Evolutionary conservation across 2,329 filamentous ascomycete genomes (phyloP).

Genomic region (Grosmannia penicillata): DNA sequence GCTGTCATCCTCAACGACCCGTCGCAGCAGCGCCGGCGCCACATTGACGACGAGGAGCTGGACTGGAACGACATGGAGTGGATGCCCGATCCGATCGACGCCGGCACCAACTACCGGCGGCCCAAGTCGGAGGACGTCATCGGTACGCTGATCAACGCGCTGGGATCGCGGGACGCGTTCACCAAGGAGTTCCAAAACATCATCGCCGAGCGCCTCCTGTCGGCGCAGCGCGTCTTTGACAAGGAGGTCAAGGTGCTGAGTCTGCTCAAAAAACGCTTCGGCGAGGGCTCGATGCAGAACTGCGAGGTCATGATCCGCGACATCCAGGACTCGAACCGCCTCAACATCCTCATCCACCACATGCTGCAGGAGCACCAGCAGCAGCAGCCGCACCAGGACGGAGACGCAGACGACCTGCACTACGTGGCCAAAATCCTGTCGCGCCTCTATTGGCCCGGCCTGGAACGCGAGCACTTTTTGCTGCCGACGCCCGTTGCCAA

Average conservation of each 20-base stretch:
- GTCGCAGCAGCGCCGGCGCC: slow-evolving; percentile 34
- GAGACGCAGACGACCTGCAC: slow-evolving; percentile 19
- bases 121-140: slow-evolving; percentile 81
- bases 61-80: slow-evolving; percentile 90
- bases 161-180: slow-evolving; percentile 81
- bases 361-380: slow-evolving; percentile 22
- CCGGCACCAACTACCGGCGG: slow-evolving; percentile 80
- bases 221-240: slow-evolving; percentile 52
- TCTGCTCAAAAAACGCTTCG: slow-evolving; percentile 77
- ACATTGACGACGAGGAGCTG: slow-evolving; percentile 51
- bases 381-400: slow-evolving; percentile 13
- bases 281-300: slow-evolving; percentile 71
- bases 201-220: slow-evolving; percentile 67
- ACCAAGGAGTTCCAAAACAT: slow-evolving; percentile 88
- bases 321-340: slow-evolving; percentile 64
- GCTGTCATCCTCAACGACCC: slow-evolving; percentile 50
- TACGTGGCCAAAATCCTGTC: slow-evolving; percentile 79
- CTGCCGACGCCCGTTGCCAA: slow-evolving; percentile 43
- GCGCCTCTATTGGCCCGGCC: slow-evolving; percentile 80
- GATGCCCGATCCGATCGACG: slow-evolving; percentile 86
- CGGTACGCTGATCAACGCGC: slow-evolving; percentile 73
- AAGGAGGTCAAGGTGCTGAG: slow-evolving; percentile 74
- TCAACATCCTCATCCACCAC: slow-evolving; percentile 53
- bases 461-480: slow-evolving; percentile 54
- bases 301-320: slow-evolving; percentile 98